Evolutionary conservation across 257 asterid genomes (phyloP).

Genomic region (Eustoma russellianum): DNA sequence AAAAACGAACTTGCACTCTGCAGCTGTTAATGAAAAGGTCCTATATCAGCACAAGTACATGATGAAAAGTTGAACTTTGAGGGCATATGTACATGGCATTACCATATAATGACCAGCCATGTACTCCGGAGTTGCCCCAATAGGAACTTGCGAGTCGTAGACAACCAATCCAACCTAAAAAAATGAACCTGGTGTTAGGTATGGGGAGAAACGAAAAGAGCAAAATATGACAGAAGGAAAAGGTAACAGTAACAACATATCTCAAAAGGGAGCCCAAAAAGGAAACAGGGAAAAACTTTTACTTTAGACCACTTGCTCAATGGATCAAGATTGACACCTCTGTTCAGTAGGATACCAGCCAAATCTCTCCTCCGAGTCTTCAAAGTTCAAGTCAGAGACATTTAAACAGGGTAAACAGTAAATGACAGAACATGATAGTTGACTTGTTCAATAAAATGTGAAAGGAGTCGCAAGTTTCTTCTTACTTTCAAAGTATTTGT

Average conservation of each 20-base stretch:
- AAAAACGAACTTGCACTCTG: conserved; percentile 93
- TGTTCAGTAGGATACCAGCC: conserved; percentile 83
- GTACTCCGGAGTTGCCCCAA: conserved; percentile 97
- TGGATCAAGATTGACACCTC: conserved; percentile 96
- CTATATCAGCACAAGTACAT: conserved; percentile 19
- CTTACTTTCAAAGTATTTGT: conserved; percentile 84
- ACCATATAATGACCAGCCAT: conserved; percentile 99
- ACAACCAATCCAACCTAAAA: conserved; percentile 89
- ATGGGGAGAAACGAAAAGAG: no score
- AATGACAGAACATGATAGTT: not conserved
- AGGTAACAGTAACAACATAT: not conserved
- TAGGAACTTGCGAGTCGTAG: conserved; percentile 90
- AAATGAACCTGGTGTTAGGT: not conserved
- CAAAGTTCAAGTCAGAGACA: conserved; percentile 2
- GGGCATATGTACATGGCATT: conserved; percentile 13
- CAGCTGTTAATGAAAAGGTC: conserved; percentile 37
- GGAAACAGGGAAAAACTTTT: conserved; percentile 14
- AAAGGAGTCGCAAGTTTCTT: not conserved
- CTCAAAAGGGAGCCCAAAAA: not conserved
- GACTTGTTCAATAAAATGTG: not conserved
- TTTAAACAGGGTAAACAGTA: conserved; percentile 15
- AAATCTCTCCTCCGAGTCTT: conserved; percentile 94
- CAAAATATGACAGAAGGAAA: not conserved
- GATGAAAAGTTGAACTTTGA: not conserved
- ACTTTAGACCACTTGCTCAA: conserved; percentile 99